Conservation (phyloP, 208 protist species). For the Trypanosoma theileri region DNA sequence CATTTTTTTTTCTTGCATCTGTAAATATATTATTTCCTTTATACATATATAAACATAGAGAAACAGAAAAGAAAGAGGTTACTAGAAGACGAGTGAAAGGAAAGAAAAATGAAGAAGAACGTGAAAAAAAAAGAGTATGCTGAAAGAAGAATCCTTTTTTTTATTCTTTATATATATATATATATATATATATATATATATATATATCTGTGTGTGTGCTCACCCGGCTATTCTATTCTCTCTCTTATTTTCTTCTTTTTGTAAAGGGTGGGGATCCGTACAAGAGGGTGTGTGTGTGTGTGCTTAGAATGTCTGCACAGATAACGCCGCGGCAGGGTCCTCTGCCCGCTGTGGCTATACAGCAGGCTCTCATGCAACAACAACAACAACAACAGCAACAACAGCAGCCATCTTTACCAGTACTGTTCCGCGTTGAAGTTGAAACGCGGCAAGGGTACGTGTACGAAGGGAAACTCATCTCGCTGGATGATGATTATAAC, state of each 20-base stretch:
- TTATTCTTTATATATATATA: too few species aligned
- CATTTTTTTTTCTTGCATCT: background rate
- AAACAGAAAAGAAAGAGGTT: background rate
- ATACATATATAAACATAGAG: background rate
- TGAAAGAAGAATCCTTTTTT: too few species aligned
- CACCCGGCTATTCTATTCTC: too few species aligned
- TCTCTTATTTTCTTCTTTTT: constrained; percentile 26
- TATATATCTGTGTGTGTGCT: too few species aligned
- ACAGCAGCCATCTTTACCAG: constrained; percentile 2
- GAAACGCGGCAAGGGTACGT: constrained; percentile 87
- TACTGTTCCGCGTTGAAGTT: constrained; percentile 67
- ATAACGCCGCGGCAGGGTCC: constrained; percentile 13
- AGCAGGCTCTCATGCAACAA: constrained; percentile 14
- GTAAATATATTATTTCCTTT: background rate
- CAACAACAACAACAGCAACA: constrained; percentile 1
- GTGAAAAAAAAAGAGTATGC: background rate
- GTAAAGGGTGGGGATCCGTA: background rate
- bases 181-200: too few species aligned
- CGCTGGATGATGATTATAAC: constrained; percentile 80
- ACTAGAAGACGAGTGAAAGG: background rate
- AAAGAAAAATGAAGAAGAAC: background rate
- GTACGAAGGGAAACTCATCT: constrained; percentile 60
- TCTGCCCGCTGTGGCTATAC: constrained; percentile 25
- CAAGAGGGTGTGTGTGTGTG: background rate
- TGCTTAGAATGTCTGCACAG: constrained; percentile 8